Conservation (phyloP, 2,329 filamentous ascomycete genomes). For the Lachnellula cervina region DNA sequence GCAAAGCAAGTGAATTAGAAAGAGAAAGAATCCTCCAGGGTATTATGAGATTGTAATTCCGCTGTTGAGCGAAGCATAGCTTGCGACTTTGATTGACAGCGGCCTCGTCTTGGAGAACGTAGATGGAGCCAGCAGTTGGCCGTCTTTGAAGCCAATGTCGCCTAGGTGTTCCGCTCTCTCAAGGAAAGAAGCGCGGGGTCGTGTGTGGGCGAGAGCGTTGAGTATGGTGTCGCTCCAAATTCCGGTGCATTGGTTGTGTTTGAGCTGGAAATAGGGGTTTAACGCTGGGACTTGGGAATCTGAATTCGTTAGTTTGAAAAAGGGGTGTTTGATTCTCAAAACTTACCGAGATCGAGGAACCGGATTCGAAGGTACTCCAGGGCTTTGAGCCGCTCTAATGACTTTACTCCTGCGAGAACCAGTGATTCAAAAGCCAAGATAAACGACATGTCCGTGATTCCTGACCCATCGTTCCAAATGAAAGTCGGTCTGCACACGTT, state of each 20-base stretch:
- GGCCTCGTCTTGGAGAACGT: conserved; percentile 25
- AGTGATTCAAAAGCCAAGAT: conserved; percentile 67
- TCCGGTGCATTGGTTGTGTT: conserved; percentile 57
- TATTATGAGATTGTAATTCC: conserved; percentile 26
- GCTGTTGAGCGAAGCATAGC: conserved; percentile 21
- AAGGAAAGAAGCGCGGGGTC: conserved; percentile 54
- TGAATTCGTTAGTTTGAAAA: conserved; percentile 28
- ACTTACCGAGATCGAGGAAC: conserved; percentile 65
- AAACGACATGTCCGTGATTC: conserved; percentile 67
- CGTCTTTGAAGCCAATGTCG: conserved; percentile 55
- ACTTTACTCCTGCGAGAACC: conserved; percentile 57
- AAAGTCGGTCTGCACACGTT: conserved; percentile 59
- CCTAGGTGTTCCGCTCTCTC: conserved; percentile 62
- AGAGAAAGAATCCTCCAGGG: neutral
- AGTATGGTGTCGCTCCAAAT: conserved; percentile 69
- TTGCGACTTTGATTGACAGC: conserved; percentile 29
- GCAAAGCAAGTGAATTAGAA: neutral
- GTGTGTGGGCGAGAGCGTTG: conserved; percentile 51
- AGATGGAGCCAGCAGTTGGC: conserved; percentile 36
- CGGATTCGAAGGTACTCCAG: conserved; percentile 64
- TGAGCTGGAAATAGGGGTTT: conserved; percentile 67
- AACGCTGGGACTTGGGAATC: conserved; percentile 66
- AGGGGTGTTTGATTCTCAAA: neutral
- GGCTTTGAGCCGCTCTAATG: conserved; percentile 53
- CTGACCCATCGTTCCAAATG: conserved; percentile 58